A percentile compares a stretch with the other conserved stretches of the same genome.
Evolutionary conservation across 78 protist species (phyloP).

Genomic region (Dictyostelium purpureum): DNA sequence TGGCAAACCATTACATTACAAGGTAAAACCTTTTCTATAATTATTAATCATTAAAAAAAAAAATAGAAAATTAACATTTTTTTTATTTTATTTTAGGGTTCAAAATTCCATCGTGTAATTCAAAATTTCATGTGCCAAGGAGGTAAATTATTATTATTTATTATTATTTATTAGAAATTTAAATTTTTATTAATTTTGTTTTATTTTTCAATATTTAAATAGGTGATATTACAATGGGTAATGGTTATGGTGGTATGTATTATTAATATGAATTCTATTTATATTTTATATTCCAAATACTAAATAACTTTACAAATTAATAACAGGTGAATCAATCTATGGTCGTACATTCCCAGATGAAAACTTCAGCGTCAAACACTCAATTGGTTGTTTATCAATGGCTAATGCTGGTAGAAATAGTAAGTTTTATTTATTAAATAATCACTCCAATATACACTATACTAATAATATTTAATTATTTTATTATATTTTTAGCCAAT

Average conservation of each 20-base stretch:
- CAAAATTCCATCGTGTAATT: slow-evolving; percentile 91
- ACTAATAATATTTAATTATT: not conserved
- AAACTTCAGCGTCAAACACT: slow-evolving; percentile 89
- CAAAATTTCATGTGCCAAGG: slow-evolving; percentile 84
- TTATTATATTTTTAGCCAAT: slow-evolving; percentile 66
- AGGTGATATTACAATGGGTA: slow-evolving; percentile 96
- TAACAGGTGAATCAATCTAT: slow-evolving; percentile 92
- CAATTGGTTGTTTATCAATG: slow-evolving; percentile 93
- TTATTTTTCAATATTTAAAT: slow-evolving; percentile 91
- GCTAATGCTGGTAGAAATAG: slow-evolving; percentile 97
- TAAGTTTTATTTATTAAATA: slow-evolving; percentile 38
- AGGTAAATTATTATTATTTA: no score
- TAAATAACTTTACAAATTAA: not conserved
- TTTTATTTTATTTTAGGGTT: no score
- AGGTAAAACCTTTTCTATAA: no score
- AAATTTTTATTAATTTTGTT: no score
- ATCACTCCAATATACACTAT: no score
- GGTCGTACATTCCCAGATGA: slow-evolving; percentile 91
- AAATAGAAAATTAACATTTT: no score
- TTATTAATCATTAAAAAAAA: no score
- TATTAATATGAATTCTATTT: no score
- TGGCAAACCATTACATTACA: slow-evolving; percentile 89
- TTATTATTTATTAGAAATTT: not conserved
- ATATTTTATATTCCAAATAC: no score
- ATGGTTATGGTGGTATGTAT: slow-evolving; percentile 96